Conservation (phyloP, 2,329 filamentous ascomycete species). For the Fusarium subtropicale region DNA sequence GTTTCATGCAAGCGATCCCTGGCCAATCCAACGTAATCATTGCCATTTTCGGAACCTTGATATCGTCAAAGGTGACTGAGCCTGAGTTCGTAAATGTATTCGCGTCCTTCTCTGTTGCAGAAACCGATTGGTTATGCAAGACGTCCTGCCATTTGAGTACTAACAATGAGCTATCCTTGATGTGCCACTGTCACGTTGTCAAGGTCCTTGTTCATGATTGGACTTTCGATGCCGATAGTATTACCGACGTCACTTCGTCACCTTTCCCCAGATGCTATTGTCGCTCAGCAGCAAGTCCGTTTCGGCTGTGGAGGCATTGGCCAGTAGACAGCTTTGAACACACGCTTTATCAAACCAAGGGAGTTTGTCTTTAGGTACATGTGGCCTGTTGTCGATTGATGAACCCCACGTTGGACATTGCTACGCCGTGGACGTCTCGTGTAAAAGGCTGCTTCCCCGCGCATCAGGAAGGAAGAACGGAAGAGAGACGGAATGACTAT, state of each 20-base stretch:
- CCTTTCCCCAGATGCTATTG: slow-evolving; percentile 27
- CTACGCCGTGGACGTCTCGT: slow-evolving; percentile 42
- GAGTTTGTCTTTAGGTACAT: slow-evolving; percentile 24
- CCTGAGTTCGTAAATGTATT: slow-evolving; percentile 33
- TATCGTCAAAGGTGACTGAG: slow-evolving; percentile 39
- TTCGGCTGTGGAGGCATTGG: slow-evolving; percentile 33
- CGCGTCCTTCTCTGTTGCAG: slow-evolving; percentile 32
- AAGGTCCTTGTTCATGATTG: slow-evolving; percentile 41
- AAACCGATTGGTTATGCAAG: slow-evolving; percentile 25
- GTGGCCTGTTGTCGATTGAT: slow-evolving; percentile 45
- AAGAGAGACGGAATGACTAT: slow-evolving; percentile 41
- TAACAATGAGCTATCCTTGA: slow-evolving; percentile 21
- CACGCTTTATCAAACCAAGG: slow-evolving; percentile 36
- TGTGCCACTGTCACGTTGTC: slow-evolving; percentile 45
- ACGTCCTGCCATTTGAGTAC: slow-evolving; percentile 25
- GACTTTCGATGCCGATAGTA: slow-evolving; percentile 38
- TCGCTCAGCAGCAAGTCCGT: slow-evolving; percentile 34
- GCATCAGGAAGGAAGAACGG: slow-evolving; percentile 30
- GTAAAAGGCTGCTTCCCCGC: slow-evolving; percentile 35
- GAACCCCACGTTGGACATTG: slow-evolving; percentile 48
- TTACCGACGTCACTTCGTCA: slow-evolving; percentile 33
- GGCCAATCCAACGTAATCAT: slow-evolving; percentile 32
- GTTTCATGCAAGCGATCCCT: slow-evolving; percentile 15
- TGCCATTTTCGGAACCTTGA: slow-evolving; percentile 30
- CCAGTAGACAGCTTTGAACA: slow-evolving; percentile 30